Conservation (phyloP, 2,329 filamentous ascomycete species). For the Stemphylium beticola region DNA sequence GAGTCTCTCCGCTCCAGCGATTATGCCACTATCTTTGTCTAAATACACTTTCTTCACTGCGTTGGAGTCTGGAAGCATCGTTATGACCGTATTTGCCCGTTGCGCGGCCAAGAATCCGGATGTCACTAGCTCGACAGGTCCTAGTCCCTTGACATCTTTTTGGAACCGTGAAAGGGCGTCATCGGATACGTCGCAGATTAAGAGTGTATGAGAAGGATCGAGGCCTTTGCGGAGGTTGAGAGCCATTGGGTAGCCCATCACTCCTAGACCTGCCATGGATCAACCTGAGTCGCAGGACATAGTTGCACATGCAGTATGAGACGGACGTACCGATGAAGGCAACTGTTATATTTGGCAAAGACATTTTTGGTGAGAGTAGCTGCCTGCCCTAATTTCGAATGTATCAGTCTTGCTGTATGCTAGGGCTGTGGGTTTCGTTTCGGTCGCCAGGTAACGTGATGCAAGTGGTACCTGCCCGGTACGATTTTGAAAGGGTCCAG, state of each 20-base stretch:
- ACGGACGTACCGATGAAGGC: constrained; percentile 31
- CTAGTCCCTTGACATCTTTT: constrained; percentile 43
- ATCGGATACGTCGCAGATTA: constrained; percentile 50
- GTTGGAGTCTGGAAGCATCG: constrained; percentile 50
- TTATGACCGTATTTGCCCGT: constrained; percentile 50
- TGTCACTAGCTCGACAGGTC: constrained; percentile 44
- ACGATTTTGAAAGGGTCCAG: neutral
- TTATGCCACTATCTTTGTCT: constrained; percentile 49
- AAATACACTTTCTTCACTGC: constrained; percentile 52
- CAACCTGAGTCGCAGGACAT: neutral
- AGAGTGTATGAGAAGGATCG: constrained; percentile 35
- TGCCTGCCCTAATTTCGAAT: too few species aligned
- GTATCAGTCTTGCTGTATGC: too few species aligned
- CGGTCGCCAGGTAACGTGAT: too few species aligned
- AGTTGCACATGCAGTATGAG: neutral
- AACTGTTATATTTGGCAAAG: constrained; percentile 27
- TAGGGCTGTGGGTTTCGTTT: too few species aligned
- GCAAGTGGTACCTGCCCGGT: too few species aligned
- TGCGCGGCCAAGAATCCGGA: constrained; percentile 50
- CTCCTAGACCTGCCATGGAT: constrained; percentile 42
- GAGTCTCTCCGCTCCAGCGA: constrained; percentile 47
- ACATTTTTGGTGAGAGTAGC: constrained; percentile 11
- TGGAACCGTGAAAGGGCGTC: constrained; percentile 49
- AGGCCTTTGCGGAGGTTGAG: constrained; percentile 50
- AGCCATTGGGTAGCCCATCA: constrained; percentile 54